Base-by-base conservation (phyloP, 306 rosid species). In the Medicago arabica region DNA sequence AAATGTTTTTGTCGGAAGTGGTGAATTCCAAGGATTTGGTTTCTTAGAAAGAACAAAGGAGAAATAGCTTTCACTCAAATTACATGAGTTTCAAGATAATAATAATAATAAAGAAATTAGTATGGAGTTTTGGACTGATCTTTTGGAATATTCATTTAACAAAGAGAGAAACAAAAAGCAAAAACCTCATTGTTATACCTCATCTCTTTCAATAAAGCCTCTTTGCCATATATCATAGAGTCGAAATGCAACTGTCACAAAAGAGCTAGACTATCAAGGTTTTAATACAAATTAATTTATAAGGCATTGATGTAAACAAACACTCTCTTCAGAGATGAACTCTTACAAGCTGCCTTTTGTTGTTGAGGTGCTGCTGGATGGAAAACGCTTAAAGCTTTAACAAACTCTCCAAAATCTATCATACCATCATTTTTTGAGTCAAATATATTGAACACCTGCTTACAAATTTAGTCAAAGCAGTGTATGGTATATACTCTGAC, bases 211-310 rank as follows among this genome's bases (percentile, higher is more conserved):
- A 17, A 87, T 87, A 77, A 75, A 89, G 75, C 92, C 87, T 38
- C 69, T 78, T 51, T 84, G 81, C 86, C 83, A 13, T 78, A 84
- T 62, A 81, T 89, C 87, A 19, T 86, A 79, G 5, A 87, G 51
- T 64, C 53, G 89, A 89, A 87, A 87, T 82, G 92, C 81, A 86
- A 83, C 90, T 86, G 89, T 72, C 21, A 82, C 16, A 75, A 62
- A 8, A 64, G 15, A 69, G 21, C 43, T 4, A 55, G 53, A 67
- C 17, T 55, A 54, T 63, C 39, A 58, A 75, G 75, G 34, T 36
- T 59, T 72, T 50, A 60, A 57, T 43, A 55, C 54, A 78, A 44
- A 75, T 13, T 58, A 34, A 34, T 34, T 34, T 34, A 34, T 6
- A 34, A 34, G 38, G 1, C 7, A 34, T 34, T 34, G 3, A 34